Evolutionary conservation across 352 stramenopile genomes (phyloP).

Genomic region (Globisporangium apiculatum): DNA sequence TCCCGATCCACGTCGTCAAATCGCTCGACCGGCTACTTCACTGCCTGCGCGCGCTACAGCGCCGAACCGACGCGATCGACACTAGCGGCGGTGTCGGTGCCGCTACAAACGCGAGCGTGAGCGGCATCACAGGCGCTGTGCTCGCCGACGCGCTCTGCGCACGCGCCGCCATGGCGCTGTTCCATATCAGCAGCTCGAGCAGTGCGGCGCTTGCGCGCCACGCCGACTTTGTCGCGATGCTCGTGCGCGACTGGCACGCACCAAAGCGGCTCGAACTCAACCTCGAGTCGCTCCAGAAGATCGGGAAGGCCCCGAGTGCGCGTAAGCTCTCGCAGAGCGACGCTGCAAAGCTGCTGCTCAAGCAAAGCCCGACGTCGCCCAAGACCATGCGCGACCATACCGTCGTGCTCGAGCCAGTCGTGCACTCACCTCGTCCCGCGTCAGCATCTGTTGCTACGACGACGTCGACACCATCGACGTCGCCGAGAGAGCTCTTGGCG

Average conservation of each 20-base stretch:
- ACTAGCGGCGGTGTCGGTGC: background rate
- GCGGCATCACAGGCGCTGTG: background rate
- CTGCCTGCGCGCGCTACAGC: constrained; percentile 24
- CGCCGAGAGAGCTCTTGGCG: background rate
- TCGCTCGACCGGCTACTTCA: constrained; percentile 61
- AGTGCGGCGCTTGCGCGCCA: constrained; percentile 13
- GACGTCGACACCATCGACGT: background rate
- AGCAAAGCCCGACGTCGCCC: constrained; percentile 5
- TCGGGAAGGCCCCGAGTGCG: constrained; percentile 13
- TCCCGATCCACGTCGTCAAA: constrained; percentile 38
- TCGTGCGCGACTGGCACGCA: constrained; percentile 49
- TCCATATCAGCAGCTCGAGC: constrained; percentile 31
- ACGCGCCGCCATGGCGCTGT: constrained; percentile 57
- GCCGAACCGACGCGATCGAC: background rate
- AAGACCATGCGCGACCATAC: background rate
- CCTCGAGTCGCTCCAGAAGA: constrained; percentile 57
- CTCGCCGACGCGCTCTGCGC: constrained; percentile 43
- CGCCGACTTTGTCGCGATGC: constrained; percentile 34
- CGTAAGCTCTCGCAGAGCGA: constrained; percentile 8
- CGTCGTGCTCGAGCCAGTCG: too few relatives aligned
- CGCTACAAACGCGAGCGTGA: background rate
- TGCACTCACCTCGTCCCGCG: background rate
- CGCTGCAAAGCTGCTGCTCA: constrained; percentile 3
- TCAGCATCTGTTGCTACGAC: background rate
- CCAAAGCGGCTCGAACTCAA: constrained; percentile 64